Conservation (phyloP, 2,329 filamentous ascomycete species). For the Aaosphaeria pasadenensis region DNA sequence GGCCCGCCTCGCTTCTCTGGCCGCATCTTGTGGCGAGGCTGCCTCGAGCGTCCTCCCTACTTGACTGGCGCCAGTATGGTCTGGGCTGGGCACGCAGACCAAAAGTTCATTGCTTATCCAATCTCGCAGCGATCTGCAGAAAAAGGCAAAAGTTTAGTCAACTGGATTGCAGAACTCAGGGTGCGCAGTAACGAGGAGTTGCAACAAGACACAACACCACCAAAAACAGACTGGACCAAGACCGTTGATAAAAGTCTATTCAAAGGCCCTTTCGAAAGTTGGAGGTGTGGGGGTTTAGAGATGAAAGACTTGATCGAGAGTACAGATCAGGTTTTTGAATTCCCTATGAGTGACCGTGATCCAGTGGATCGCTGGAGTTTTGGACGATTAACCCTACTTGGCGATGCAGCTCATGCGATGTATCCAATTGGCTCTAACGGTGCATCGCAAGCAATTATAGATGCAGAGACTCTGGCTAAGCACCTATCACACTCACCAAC, state of each 20-base stretch:
- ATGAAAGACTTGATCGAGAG: conserved; percentile 43
- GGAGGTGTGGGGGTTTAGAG: conserved; percentile 43
- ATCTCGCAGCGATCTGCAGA: conserved; percentile 38
- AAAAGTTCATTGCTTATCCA: conserved; percentile 49
- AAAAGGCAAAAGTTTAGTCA: conserved; percentile 41
- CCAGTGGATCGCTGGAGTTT: conserved; percentile 41
- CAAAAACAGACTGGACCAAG: conserved; percentile 45
- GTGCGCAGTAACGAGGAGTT: conserved; percentile 42
- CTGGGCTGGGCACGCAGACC: conserved; percentile 47
- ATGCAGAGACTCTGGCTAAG: conserved; percentile 39
- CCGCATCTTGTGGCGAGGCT: conserved; percentile 47
- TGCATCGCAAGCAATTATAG: conserved; percentile 45
- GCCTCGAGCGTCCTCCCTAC: conserved; percentile 40
- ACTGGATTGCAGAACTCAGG: conserved; percentile 48
- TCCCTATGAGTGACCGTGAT: conserved; percentile 47
- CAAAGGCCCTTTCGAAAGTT: conserved; percentile 38
- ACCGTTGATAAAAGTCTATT: conserved; percentile 36
- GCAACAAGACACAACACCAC: conserved; percentile 39
- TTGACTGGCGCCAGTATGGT: conserved; percentile 45
- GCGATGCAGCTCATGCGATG: conserved; percentile 43
- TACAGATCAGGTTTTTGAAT: conserved; percentile 45
- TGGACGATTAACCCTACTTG: conserved; percentile 34
- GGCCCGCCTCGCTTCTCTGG: conserved; percentile 46
- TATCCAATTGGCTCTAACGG: conserved; percentile 44
- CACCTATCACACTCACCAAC: conserved; percentile 24